These are phyloP conservation scores for Triticum monococcum DNA, from an alignment of 176 grass and related monocot species.

Conservation along the genomic window DNA sequence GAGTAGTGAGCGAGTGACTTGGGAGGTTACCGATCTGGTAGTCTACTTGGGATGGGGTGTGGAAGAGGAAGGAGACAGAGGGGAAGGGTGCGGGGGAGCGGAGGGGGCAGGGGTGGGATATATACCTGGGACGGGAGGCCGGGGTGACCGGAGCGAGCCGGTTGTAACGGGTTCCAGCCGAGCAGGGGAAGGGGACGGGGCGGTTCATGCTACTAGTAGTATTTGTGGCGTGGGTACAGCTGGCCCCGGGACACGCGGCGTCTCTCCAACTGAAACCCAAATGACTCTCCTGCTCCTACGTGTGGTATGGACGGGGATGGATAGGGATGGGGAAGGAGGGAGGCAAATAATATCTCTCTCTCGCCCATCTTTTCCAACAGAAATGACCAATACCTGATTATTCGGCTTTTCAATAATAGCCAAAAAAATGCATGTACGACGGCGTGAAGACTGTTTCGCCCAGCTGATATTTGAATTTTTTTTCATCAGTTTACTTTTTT, in stretches of 20 bases:
- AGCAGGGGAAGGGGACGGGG: not conserved
- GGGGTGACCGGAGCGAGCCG: not conserved
- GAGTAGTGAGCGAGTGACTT: not conserved
- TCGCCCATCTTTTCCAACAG: not conserved
- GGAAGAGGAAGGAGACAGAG: not conserved
- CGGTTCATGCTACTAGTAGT: not conserved
- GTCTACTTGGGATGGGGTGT: not conserved
- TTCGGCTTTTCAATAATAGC: no score
- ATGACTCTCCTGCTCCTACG: not conserved
- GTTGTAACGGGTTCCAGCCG: conserved; percentile 4
- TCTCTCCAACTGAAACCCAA: not conserved
- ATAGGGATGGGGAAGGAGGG: not conserved
- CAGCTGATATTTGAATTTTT: not conserved
- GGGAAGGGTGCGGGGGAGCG: not conserved
- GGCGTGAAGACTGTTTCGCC: no score
- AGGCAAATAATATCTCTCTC: not conserved
- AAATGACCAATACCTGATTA: not conserved
- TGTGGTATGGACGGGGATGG: not conserved
- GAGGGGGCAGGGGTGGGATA: not conserved
- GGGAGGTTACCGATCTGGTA: not conserved
- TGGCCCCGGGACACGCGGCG: not conserved
- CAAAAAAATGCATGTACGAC: no score
- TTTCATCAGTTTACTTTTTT: no score
- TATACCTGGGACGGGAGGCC: not conserved
- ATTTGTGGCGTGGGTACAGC: not conserved